phyloP scores from a whole-genome alignment of 202 grass and related monocot genomes.

The Alloteropsis angusta region DNA sequence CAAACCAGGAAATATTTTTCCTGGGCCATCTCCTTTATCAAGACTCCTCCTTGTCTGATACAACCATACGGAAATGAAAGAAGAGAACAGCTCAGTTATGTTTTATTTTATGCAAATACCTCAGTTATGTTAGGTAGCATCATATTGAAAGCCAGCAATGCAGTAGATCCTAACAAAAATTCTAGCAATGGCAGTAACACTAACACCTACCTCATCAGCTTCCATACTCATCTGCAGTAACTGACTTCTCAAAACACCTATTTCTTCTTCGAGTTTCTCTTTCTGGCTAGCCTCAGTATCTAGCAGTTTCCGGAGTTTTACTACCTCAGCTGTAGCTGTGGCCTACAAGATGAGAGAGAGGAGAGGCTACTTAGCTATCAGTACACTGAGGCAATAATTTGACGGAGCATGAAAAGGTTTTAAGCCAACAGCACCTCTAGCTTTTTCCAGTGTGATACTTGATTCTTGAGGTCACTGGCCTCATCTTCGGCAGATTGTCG shows the following conservation, averaged over 20 bases:
- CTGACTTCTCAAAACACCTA: slow-evolving; percentile 70
- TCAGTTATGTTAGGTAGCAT: not conserved
- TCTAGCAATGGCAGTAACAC: slow-evolving; percentile 7
- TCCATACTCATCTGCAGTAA: slow-evolving; percentile 87
- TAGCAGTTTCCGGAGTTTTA: slow-evolving; percentile 70
- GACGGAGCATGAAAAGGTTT: not conserved
- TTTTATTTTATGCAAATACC: not conserved
- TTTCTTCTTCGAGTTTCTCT: slow-evolving; percentile 91
- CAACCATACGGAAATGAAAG: slow-evolving; percentile 8
- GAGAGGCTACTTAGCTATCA: slow-evolving; percentile 15
- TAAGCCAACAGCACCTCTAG: slow-evolving; percentile 58
- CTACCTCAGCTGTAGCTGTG: slow-evolving; percentile 68
- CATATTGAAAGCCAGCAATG: slow-evolving; percentile 10
- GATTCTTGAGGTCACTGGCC: slow-evolving; percentile 67
- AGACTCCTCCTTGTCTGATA: slow-evolving; percentile 79
- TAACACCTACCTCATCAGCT: slow-evolving; percentile 77
- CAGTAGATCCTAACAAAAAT: not conserved
- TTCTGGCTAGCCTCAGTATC: slow-evolving; percentile 81
- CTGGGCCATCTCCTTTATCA: slow-evolving; percentile 77
- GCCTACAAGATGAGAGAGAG: slow-evolving; percentile 33
- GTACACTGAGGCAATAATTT: not conserved
- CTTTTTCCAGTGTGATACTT: slow-evolving; percentile 96
- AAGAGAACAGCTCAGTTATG: not conserved
- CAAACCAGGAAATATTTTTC: slow-evolving; percentile 88
- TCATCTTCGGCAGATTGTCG: slow-evolving; percentile 72